phyloP scores from a whole-genome alignment of 2,329 filamentous ascomycete species.

The Verticillium alfalfae region DNA sequence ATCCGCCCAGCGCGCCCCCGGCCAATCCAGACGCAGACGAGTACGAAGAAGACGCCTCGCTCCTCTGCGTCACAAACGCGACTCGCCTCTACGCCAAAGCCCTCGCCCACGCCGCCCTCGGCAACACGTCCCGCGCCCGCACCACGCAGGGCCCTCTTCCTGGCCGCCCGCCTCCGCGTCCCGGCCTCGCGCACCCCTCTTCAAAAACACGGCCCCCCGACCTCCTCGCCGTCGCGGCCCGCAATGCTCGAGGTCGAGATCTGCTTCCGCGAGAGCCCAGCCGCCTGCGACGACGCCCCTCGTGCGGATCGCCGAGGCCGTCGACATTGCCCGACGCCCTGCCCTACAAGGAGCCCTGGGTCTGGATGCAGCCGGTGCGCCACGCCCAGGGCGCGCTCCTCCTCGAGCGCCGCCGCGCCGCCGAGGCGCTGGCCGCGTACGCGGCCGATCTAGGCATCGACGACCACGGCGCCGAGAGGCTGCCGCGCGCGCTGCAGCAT shows the following conservation, averaged over 20 bases:
- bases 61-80: constrained; percentile 67
- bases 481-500: constrained; percentile 61
- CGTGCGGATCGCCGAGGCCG: constrained; percentile 48
- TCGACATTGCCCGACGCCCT: constrained; percentile 56
- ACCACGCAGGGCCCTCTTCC: constrained; percentile 44
- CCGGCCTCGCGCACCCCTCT: constrained; percentile 55
- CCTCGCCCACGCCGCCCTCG: constrained; percentile 57
- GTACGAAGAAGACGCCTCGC: constrained; percentile 14
- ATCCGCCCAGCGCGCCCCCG: neutral
- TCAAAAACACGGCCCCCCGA: constrained; percentile 60
- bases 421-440: constrained; percentile 53
- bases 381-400: constrained; percentile 67
- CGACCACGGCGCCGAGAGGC: constrained; percentile 34
- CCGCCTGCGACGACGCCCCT: constrained; percentile 59
- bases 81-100: constrained; percentile 64
- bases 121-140: constrained; percentile 48
- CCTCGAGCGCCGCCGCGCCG: constrained; percentile 57
- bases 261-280: no score
- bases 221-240: constrained; percentile 56
- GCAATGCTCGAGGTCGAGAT: constrained; percentile 71
- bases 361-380: constrained; percentile 71
- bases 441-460: constrained; percentile 53
- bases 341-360: constrained; percentile 71
- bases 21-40: neutral
- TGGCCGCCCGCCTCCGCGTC: constrained; percentile 43